Base-by-base conservation (phyloP, 495 filamentous ascomycete genomes). In the Aspergillus incahuasiensis region DNA sequence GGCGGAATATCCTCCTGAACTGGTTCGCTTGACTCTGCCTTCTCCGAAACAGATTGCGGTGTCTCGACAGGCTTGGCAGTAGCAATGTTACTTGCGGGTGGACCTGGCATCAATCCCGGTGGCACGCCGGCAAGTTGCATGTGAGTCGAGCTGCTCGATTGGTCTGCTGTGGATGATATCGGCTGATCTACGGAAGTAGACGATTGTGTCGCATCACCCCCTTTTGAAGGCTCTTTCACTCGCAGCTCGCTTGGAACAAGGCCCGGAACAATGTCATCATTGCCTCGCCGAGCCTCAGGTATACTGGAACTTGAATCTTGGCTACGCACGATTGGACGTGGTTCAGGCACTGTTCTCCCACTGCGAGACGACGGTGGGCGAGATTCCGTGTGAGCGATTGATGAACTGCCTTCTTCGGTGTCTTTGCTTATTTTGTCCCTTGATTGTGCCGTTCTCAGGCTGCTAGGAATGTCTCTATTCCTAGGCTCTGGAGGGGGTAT, bases 361-460 rank as follows among this genome's bases (percentile, higher is more conserved):
- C 69, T 67, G 15, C 70, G 67, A 6, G 69, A 67, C 8, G 68
- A 69, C 2, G 66, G 50, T 13, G 68, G 63, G 25, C 65, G 64
- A 0, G 54, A 21, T 7, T 71, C 67, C 12, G 57, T 59, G 24
- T 59, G 56, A 8, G 60, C 19, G 42, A 51, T 61, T 42, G 42
- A 48, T 41, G 55, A 30, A 19, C 56, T 67, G 45, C 20, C 39
- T 34, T 61, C 56, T 11, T 60, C 63, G 9, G 41, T 39, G 7
- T 63, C 60, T 15, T 52, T 62, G 34, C 43, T 59, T 22, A 41
- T 38, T 40, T 56, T 52, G 11, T 57, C 54, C 20, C 32, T 57
- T 21, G 42, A 54, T 18, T 58, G 56, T 21, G 61, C 48, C 28
- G 61, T 21, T 12, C 63, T 56, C n/a, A 67, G 49, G 44, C 58